Conservation (phyloP, 257 asterid species). For the Petrea volubilis region DNA sequence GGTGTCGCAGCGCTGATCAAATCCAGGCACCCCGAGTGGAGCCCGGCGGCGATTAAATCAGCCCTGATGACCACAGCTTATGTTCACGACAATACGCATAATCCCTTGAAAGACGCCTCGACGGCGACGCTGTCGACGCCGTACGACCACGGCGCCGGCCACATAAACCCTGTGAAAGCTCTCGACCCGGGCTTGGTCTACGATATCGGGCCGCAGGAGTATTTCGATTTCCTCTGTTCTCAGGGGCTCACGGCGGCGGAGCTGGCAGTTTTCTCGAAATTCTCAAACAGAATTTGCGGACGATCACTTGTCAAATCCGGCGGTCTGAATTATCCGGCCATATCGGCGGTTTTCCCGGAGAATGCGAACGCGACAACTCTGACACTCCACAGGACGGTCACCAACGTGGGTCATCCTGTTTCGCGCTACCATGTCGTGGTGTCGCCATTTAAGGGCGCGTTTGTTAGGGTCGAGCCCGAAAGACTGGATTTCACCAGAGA, state of each 20-base stretch:
- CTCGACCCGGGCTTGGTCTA: conserved; percentile 77
- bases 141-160: conserved; percentile 92
- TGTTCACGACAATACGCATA: conserved; percentile 61
- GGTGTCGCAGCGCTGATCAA: conserved; percentile 86
- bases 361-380: conserved; percentile 28
- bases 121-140: conserved; percentile 53
- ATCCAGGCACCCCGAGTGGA: conserved; percentile 77
- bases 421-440: conserved; percentile 64
- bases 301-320: conserved; percentile 44
- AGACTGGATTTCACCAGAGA: conserved; percentile 47
- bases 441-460: conserved; percentile 64
- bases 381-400: conserved; percentile 62
- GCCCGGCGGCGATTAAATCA: conserved; percentile 84
- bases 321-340: conserved; percentile 82
- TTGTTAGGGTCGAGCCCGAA: conserved; percentile 64
- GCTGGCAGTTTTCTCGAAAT: conserved; percentile 64
- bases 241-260: conserved; percentile 60
- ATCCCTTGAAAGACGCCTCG: conserved; percentile 66
- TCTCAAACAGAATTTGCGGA: conserved; percentile 54
- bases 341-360: conserved; percentile 69
- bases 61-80: conserved; percentile 93
- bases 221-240: conserved; percentile 76
- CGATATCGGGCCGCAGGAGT: conserved; percentile 75
- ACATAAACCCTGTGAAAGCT: conserved; percentile 71
- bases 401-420: conserved; percentile 70